Percentiles rank a stretch among this genome's conserved stretches.
These are phyloP conservation scores for Neofusicoccum sp. DNA, from an alignment of 2,329 filamentous ascomycete genomes.

Conservation along the genomic window DNA sequence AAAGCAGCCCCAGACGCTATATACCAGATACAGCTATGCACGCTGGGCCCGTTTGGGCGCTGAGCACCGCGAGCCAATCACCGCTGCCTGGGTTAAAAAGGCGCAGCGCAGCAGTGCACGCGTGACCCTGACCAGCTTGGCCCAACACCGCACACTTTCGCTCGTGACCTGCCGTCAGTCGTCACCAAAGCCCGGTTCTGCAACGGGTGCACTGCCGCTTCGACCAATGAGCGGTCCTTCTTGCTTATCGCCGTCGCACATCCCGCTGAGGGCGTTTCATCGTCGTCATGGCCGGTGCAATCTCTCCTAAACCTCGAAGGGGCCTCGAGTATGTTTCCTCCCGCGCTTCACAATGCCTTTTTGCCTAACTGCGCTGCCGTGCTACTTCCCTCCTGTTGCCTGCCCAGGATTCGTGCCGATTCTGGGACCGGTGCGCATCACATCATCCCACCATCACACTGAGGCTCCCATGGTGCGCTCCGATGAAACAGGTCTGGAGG, in stretches of 20 bases:
- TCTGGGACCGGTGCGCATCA: slow-evolving; percentile 4
- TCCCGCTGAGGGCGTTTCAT: too few relatives aligned
- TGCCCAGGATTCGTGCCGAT: background rate
- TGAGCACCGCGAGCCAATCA: background rate
- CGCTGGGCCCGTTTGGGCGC: slow-evolving; percentile 1
- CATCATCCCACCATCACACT: background rate
- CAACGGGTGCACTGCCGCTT: slow-evolving; percentile 13
- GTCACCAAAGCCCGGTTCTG: background rate
- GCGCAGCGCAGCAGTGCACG: background rate
- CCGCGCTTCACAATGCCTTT: slow-evolving; percentile 5
- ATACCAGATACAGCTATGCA: background rate
- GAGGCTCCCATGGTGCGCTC: too few relatives aligned
- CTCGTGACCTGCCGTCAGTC: slow-evolving; percentile 6
- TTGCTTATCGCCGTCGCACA: too few relatives aligned
- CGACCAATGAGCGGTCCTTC: background rate
- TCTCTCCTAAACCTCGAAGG: background rate
- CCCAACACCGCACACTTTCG: background rate
- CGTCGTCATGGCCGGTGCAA: background rate
- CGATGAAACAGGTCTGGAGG: too few relatives aligned
- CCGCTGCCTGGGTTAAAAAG: background rate
- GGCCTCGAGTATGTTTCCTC: background rate
- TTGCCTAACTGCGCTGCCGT: background rate
- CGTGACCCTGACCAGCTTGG: too few relatives aligned
- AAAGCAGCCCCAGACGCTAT: background rate
- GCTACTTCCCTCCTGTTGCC: too few relatives aligned